Evolutionary conservation across 108 stramenopile species (phyloP).

Genomic region (Fragilariopsis cylindrus): DNA sequence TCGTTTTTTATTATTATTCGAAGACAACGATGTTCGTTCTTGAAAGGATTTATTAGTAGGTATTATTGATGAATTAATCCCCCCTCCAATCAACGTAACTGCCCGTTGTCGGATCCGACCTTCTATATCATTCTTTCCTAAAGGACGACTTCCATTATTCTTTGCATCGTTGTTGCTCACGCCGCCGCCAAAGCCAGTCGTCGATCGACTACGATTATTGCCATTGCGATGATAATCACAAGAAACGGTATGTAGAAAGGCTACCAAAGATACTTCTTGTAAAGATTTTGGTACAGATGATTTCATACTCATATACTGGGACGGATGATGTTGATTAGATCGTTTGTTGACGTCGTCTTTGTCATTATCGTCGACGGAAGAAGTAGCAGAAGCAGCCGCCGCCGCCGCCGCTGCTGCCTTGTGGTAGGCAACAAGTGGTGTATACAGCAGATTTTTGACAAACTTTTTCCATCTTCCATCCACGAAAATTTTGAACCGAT

Average conservation of each 20-base stretch:
- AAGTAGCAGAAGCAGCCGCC: neutral
- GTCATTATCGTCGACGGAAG: neutral
- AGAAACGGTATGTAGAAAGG: conserved; percentile 30
- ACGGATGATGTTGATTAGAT: conserved; percentile 1
- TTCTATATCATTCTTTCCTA: conserved; percentile 30
- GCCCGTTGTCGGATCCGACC: conserved; percentile 34
- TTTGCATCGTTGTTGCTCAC: conserved; percentile 26
- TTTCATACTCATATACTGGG: conserved; percentile 4
- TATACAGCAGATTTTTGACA: conserved; percentile 45
- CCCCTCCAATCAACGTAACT: conserved; percentile 37
- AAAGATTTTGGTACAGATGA: conserved; percentile 21
- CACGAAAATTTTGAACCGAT: neutral
- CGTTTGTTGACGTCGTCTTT: neutral
- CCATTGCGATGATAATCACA: conserved; percentile 33
- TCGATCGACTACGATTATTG: no score
- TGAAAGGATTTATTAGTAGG: neutral
- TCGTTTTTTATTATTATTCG: conserved; percentile 3
- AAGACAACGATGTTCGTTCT: no score
- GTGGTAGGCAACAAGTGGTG: conserved; percentile 41
- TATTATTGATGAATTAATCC: conserved; percentile 23
- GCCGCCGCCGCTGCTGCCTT: neutral
- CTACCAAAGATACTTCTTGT: conserved; percentile 27
- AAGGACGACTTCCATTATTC: conserved; percentile 38
- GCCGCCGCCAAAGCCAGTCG: neutral
- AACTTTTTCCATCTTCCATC: conserved; percentile 22